Evolutionary conservation across 176 grass and related monocot species (phyloP).

Genomic region (Phoenix dactylifera): DNA sequence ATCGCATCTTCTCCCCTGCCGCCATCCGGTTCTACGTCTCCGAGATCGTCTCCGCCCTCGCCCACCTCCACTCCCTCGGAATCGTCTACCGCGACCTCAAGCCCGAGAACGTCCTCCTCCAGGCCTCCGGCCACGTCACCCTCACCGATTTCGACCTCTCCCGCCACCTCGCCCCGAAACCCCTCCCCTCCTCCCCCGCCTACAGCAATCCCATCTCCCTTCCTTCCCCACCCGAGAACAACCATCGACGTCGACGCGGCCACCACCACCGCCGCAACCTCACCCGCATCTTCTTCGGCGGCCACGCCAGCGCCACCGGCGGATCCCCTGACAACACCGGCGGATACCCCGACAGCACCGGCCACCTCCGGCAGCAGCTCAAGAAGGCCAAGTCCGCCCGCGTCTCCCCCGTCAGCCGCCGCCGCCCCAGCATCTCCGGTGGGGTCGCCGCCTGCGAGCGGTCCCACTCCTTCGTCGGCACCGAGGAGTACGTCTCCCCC

Average conservation of each 20-base stretch:
- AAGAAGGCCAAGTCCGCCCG: constrained; percentile 72
- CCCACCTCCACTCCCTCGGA: constrained; percentile 63
- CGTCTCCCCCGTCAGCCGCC: constrained; percentile 59
- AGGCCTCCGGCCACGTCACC: constrained; percentile 66
- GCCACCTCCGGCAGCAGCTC: constrained; percentile 12
- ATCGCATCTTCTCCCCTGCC: constrained; percentile 66
- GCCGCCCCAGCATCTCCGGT: constrained; percentile 29
- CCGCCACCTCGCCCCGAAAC: constrained; percentile 37
- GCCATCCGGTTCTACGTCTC: constrained; percentile 85
- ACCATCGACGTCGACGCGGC: background rate
- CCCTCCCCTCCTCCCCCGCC: constrained; percentile 5
- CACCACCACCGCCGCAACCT: constrained; percentile 31
- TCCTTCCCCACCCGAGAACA: constrained; percentile 5
- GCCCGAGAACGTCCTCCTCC: constrained; percentile 87
- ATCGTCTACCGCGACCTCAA: constrained; percentile 94
- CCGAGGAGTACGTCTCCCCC: constrained; percentile 93
- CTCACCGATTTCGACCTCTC: constrained; percentile 92
- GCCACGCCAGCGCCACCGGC: background rate
- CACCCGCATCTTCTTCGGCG: constrained; percentile 35
- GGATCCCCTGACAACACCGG: background rate
- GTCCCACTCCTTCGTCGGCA: constrained; percentile 90
- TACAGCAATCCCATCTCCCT: too few relatives aligned
- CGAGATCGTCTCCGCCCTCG: constrained; percentile 65
- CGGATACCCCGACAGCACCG: background rate
- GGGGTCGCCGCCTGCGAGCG: constrained; percentile 20